These are phyloP conservation scores for Debaryomyces singareniensis DNA, from an alignment of 1,139 yeast species.

Conservation along the genomic window DNA sequence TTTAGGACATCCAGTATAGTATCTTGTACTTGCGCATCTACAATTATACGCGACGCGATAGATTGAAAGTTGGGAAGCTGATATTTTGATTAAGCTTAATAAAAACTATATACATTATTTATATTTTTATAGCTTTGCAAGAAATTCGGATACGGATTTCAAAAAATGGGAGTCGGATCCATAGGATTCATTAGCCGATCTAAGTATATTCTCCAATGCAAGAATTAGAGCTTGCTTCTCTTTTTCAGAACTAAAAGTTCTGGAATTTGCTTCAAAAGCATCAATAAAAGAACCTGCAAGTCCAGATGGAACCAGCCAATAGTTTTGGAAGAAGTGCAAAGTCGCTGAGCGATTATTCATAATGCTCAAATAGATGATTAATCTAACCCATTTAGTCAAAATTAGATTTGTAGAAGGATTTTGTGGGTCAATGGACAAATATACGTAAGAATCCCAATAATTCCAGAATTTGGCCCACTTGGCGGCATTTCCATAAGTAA, in stretches of 20 bases:
- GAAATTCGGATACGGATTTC: not conserved
- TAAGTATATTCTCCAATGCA: constrained; percentile 15
- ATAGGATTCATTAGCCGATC: constrained; percentile 10
- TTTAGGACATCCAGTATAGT: too few species aligned
- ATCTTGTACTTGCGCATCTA: too few species aligned
- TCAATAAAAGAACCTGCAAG: constrained; percentile 19
- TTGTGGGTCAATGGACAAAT: constrained; percentile 1
- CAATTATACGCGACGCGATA: constrained; percentile 5
- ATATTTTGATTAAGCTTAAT: too few species aligned
- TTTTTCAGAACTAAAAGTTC: constrained; percentile 12
- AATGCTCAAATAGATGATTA: constrained; percentile 28
- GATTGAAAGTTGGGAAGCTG: too few species aligned
- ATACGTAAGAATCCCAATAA: constrained; percentile 20
- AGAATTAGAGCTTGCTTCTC: constrained; percentile 17
- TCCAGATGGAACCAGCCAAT: constrained; percentile 21
- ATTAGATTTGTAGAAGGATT: constrained; percentile 4
- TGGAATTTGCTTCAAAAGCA: constrained; percentile 13
- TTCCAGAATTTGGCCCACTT: constrained; percentile 36
- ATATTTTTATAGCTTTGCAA: not conserved
- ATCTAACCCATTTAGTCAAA: constrained; percentile 26
- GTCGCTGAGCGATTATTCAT: constrained; percentile 23
- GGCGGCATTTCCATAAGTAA: constrained; percentile 34
- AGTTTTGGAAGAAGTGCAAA: constrained; percentile 23
- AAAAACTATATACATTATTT: too few species aligned
- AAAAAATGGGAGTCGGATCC: not conserved